Evolutionary conservation across 345 rosid species (phyloP).

Genomic region (Eucalyptus rudis): DNA sequence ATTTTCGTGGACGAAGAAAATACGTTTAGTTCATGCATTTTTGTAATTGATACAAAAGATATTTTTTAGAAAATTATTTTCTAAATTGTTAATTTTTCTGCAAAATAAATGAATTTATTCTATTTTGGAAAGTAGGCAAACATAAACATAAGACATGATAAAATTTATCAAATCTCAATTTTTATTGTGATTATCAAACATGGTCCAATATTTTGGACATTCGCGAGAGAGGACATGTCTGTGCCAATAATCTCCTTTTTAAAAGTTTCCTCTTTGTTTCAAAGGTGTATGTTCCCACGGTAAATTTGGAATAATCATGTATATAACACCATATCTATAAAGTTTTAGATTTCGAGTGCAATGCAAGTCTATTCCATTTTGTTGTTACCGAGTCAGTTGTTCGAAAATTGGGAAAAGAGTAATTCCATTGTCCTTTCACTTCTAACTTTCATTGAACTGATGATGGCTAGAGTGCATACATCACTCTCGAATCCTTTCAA

Average conservation of each 20-base stretch:
- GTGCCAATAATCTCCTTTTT: too few relatives aligned
- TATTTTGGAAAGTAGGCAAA: too few relatives aligned
- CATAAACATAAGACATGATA: too few relatives aligned
- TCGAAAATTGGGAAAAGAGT: background rate
- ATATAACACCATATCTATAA: too few relatives aligned
- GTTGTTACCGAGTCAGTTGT: background rate
- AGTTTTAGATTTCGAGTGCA: background rate
- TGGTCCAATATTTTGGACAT: fast-evolving
- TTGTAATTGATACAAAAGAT: fast-evolving
- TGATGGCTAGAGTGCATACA: background rate
- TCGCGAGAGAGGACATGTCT: too few relatives aligned
- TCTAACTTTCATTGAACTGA: background rate
- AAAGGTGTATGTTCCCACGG: too few relatives aligned
- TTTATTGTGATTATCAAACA: too few relatives aligned
- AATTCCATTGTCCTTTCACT: background rate
- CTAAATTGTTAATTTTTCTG: fast-evolving
- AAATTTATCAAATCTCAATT: too few relatives aligned
- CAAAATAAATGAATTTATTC: too few relatives aligned
- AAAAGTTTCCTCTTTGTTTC: too few relatives aligned
- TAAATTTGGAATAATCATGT: too few relatives aligned
- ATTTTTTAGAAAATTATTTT: too few relatives aligned
- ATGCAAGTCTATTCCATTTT: background rate
- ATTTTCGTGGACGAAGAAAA: fast-evolving
- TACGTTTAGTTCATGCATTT: fast-evolving
- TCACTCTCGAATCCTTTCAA: background rate